Conservation (phyloP, 2,329 filamentous ascomycete species). For the Lachnellula occidentalis region DNA sequence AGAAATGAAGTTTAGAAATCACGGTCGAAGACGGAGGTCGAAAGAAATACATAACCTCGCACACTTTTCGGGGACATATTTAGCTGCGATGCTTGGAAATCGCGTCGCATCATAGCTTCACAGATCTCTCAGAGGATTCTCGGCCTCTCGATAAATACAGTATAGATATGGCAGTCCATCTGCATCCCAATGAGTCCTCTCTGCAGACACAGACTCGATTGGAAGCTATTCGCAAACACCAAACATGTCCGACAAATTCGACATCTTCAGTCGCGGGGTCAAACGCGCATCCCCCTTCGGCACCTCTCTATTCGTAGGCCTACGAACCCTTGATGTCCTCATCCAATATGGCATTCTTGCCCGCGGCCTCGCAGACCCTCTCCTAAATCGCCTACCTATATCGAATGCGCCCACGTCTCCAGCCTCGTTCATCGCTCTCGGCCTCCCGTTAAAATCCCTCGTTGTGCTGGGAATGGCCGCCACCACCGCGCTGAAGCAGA, state of each 20-base stretch:
- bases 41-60: too few species aligned
- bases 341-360: constrained; percentile 46
- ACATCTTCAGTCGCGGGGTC: neutral
- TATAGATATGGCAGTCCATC: neutral
- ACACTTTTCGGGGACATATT: too few species aligned
- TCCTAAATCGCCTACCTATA: constrained; percentile 39
- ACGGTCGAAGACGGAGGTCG: too few species aligned
- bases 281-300: constrained; percentile 32
- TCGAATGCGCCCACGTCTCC: constrained; percentile 36
- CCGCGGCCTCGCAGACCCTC: constrained; percentile 41
- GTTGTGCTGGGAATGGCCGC: constrained; percentile 22
- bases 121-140: too few species aligned
- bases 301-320: constrained; percentile 37
- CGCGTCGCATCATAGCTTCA: too few species aligned
- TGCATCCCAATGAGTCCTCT: neutral
- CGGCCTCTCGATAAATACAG: too few species aligned
- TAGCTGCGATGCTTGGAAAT: too few species aligned
- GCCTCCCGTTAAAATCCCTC: constrained; percentile 44
- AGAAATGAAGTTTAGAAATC: too few species aligned
- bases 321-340: constrained; percentile 39
- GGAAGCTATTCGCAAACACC: neutral
- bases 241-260: neutral
- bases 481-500: constrained; percentile 44
- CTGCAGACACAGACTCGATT: neutral
- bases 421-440: constrained; percentile 37